Conservation (phyloP, 805 yeast genomes). For the Saccharomycopsis schoenii region DNA sequence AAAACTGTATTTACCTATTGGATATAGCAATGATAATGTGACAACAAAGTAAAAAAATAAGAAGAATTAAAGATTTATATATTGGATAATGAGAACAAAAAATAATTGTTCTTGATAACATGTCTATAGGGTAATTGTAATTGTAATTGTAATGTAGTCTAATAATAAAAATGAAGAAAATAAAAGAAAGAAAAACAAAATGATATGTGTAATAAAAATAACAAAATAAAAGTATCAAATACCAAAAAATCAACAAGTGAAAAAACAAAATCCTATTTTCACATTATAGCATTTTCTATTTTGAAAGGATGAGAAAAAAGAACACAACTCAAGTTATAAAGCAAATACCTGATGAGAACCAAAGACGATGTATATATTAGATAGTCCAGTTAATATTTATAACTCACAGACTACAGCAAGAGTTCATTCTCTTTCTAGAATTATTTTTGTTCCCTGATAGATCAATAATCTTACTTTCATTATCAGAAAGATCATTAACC, state of each 20-base stretch:
- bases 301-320: too few species aligned
- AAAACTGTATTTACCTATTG: background rate
- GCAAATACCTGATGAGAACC: too few species aligned
- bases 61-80: too few species aligned
- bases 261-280: too few species aligned
- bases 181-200: background rate
- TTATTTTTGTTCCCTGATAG: background rate
- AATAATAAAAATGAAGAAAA: background rate
- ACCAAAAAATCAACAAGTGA: too few species aligned
- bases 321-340: too few species aligned
- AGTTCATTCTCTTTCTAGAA: background rate
- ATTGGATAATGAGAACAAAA: background rate
- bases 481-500: background rate
- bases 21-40: too few species aligned
- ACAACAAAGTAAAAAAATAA: background rate
- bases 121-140: constrained; percentile 1
- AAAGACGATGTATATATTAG: too few species aligned
- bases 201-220: background rate
- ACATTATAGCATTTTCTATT: too few species aligned
- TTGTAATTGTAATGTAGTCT: background rate
- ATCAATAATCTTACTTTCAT: background rate
- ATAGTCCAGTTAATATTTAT: background rate
- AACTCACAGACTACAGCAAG: constrained; percentile 1
- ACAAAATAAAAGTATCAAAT: background rate
- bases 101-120: background rate